Evolutionary conservation across 345 rosid species (phyloP).

Genomic region (Brassica cretica): DNA sequence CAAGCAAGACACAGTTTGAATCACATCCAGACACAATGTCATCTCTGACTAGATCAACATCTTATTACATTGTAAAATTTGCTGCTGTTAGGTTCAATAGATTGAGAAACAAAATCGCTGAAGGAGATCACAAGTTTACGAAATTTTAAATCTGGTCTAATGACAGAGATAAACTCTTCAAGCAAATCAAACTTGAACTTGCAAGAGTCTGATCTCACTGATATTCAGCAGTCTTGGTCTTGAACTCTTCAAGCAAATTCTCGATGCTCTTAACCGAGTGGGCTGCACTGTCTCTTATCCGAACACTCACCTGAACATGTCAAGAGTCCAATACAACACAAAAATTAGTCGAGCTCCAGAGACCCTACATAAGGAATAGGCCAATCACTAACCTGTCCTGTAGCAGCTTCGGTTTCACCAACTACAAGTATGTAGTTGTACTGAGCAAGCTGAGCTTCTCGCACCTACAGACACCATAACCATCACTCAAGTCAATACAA

Average conservation of each 20-base stretch:
- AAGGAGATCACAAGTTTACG: neutral
- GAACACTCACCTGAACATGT: slow-evolving; percentile 71
- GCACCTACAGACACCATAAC: slow-evolving; percentile 50
- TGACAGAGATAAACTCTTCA: slow-evolving; percentile 4
- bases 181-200: neutral
- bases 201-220: slow-evolving; percentile 40
- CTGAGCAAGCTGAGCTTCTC: slow-evolving; percentile 97
- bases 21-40: neutral
- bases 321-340: neutral
- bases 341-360: neutral
- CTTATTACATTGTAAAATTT: neutral
- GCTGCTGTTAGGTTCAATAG: neutral
- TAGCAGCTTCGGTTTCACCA: slow-evolving; percentile 79
- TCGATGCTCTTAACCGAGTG: slow-evolving; percentile 61
- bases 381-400: slow-evolving; percentile 66
- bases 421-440: slow-evolving; percentile 92
- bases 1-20: slow-evolving; percentile 9
- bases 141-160: neutral
- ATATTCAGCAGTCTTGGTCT: slow-evolving; percentile 58
- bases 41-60: neutral
- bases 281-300: slow-evolving; percentile 72
- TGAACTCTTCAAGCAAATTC: slow-evolving; percentile 58
- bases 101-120: neutral
- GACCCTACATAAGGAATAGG: neutral
- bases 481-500: slow-evolving; percentile 21